Base-by-base conservation (phyloP, 2,329 filamentous ascomycete genomes). In the Cytospora schulzeri region DNA sequence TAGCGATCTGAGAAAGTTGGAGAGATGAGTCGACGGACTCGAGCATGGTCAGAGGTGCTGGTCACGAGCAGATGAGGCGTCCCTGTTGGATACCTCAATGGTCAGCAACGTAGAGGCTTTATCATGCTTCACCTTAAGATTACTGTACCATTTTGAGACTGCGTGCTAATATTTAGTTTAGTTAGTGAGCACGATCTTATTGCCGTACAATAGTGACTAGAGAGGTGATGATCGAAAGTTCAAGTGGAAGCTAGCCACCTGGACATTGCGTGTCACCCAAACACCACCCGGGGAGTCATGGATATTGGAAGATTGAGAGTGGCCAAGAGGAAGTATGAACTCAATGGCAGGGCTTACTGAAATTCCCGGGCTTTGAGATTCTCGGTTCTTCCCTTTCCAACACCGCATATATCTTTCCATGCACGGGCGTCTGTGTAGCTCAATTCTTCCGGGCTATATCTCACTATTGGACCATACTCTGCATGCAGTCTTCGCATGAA, bases 1-100 rank as follows among this genome's bases (percentile, higher is more conserved):
- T 69, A 66, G 41, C 68, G 68, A 33, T 72, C 70, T 4, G 71
- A 73, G 60, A 73, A 73, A 29, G 68, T 69, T 22, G 69, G 68
- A 1, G 68, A 48, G 17, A 73, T 60, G 14, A 69, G 56, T 15
- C 68, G 67, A 7, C 72, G 71, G 24, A 70, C 66, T 8, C 69
- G 60, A 17, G 41, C 33, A 38, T 70, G 67, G 9, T 64, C 63
- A 19, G 66, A 54, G 57, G 67, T 69, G 62, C 64, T 52, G 64
- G 68, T 62, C 64, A 29, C 33, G 54, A 57, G n/a, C 19, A 41
- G 22, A n/a, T 24, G 9, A 22, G 54, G 33, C 15, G 54, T 57
- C 26, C 54, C 33, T 57, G 31, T 28, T 17, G 4, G 26, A 11
- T 2, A 19, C 5, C 12, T 11, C 38, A 9, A 57, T 33, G 24